A percentile compares a stretch with the other conserved stretches of the same genome.
Conservation (phyloP, 495 filamentous ascomycete genomes). For the Poronia punctata region DNA sequence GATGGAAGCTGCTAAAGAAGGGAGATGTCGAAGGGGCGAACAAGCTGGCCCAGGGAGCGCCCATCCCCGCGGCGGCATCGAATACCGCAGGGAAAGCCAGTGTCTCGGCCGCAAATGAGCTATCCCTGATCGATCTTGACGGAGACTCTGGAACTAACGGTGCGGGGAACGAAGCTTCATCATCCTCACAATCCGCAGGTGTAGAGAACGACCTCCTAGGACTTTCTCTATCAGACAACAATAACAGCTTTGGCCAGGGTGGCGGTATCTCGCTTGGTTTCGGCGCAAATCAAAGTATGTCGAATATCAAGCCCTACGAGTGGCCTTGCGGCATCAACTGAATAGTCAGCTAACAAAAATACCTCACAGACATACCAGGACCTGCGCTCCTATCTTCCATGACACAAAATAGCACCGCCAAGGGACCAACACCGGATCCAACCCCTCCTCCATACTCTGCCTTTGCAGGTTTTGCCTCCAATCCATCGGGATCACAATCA, state of each 20-base stretch:
- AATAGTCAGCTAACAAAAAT: constrained; percentile 9
- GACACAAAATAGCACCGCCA: constrained; percentile 49
- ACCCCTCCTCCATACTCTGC: constrained; percentile 50
- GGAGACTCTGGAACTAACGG: constrained; percentile 58
- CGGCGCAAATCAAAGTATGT: constrained; percentile 58
- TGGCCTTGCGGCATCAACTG: not conserved
- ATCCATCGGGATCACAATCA: constrained; percentile 31
- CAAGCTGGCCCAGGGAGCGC: constrained; percentile 74
- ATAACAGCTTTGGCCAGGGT: constrained; percentile 51
- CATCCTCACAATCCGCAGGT: constrained; percentile 28
- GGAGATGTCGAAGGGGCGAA: constrained; percentile 86
- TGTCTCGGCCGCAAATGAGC: constrained; percentile 71
- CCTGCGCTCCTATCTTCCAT: constrained; percentile 59
- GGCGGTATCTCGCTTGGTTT: constrained; percentile 85
- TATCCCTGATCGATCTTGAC: constrained; percentile 89
- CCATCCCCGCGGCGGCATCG: constrained; percentile 43
- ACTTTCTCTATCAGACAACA: constrained; percentile 41
- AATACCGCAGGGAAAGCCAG: constrained; percentile 57
- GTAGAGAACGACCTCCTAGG: constrained; percentile 50
- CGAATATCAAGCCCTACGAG: not conserved
- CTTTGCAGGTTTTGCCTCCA: constrained; percentile 49
- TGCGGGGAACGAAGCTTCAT: constrained; percentile 26
- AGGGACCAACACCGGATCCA: constrained; percentile 31
- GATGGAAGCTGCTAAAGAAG: constrained; percentile 90
- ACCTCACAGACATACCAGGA: constrained; percentile 48